Evolutionary conservation across 1,139 yeast genomes (phyloP), one percentile per base, ranked within the genome.

Genomic region (Scheffersomyces insectosa): DNA sequence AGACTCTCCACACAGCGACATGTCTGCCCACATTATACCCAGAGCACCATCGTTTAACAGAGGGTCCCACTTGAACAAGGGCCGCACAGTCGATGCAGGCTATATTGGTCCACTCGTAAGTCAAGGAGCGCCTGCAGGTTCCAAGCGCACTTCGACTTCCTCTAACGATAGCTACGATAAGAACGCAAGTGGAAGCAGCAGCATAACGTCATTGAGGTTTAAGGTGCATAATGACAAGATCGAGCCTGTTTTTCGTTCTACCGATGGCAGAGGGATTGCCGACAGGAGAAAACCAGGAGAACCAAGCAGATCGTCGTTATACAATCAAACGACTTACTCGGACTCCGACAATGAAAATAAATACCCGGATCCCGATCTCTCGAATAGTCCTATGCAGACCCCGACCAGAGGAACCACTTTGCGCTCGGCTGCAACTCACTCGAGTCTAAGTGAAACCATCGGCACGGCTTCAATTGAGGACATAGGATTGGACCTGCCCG

Each of bases 351-450:
- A 40, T 8, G 57, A 51, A 4, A 42, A 39, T 33, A 52, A 44
- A 35, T 59, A 57, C 41, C 63, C 63, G 2, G 63, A 57, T 15
- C 62, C 63, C 4, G 52, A 52, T 16, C 41, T 57, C 14, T 49
- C 60, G 14, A 49, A 51, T 30, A 40, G 47, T 1, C 61, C 60
- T 5, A 42, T 40, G 38, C 46, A 43, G 35, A 42, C 45, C 9
- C 47, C 47, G 9, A 12, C 27, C 14, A 29, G 39, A 28, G n/a
- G 40, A 15, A 28, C 16, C 16, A 15, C 28, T 28, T 35, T 14
- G 27, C 5, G 33, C 28, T 32, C 10, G 30, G 28, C 28, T 36
- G 41, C 27, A 36, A 36, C 33, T 32, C 33, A 14, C n/a, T 15
- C 15, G 11, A 31, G 34, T 20, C 10, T 14, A 10, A n/a, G 10